These are phyloP conservation scores for Pugionium dolabratum DNA, from an alignment of 345 rosid species.

Conservation along the genomic window DNA sequence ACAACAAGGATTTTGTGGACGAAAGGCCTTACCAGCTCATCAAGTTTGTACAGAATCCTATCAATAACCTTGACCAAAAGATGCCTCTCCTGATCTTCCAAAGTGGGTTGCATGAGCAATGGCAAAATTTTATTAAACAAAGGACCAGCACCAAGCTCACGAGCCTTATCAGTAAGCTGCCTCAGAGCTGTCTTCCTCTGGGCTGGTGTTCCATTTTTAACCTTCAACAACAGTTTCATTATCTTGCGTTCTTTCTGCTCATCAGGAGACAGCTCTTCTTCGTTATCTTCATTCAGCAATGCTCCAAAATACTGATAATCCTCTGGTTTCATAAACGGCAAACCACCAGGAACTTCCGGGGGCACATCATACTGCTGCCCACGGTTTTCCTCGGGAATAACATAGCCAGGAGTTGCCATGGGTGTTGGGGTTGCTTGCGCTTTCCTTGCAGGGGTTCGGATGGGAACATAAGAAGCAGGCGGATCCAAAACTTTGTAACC, in stretches of 20 bases:
- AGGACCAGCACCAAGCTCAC: slow-evolving; percentile 98
- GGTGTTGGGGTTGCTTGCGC: slow-evolving; percentile 89
- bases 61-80: slow-evolving; percentile 97
- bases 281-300: slow-evolving; percentile 82
- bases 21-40: slow-evolving; percentile 94
- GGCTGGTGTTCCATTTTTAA: slow-evolving; percentile 96
- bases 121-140: slow-evolving; percentile 88
- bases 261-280: slow-evolving; percentile 85
- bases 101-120: slow-evolving; percentile 94
- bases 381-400: slow-evolving; percentile 88
- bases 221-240: slow-evolving; percentile 93
- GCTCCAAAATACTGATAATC: slow-evolving; percentile 95
- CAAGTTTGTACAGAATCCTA: slow-evolving; percentile 86
- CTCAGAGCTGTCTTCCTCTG: slow-evolving; percentile 98
- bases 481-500: slow-evolving; percentile 95
- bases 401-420: slow-evolving; percentile 77
- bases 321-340: slow-evolving; percentile 97
- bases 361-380: slow-evolving; percentile 98
- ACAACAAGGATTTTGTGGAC: slow-evolving; percentile 99
- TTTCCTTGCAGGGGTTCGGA: slow-evolving; percentile 92
- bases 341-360: slow-evolving; percentile 79
- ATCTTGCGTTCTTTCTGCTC: slow-evolving; percentile 99
- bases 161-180: slow-evolving; percentile 95
- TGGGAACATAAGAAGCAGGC: slow-evolving; percentile 93
- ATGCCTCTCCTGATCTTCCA: slow-evolving; percentile 99